phyloP scores from a whole-genome alignment of 305 asterid species.

The Lippia alba region DNA sequence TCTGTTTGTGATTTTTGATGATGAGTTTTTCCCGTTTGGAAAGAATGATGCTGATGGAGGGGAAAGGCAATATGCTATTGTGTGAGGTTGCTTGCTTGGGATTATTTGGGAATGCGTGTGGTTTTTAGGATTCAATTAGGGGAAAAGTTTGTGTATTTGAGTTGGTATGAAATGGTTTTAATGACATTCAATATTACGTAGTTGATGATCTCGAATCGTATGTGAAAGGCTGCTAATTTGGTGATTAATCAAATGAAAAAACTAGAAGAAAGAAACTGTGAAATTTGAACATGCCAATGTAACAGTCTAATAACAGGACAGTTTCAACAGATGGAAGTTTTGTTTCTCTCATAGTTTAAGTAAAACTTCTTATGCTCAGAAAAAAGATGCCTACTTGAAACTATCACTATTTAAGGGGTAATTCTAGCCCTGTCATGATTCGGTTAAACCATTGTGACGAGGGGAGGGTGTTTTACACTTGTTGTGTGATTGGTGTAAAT shows the following conservation, averaged over 20 bases:
- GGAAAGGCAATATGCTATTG: conserved; percentile 3
- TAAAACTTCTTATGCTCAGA: no score
- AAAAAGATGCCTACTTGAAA: no score
- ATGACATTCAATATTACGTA: neutral
- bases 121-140: neutral
- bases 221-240: neutral
- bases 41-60: neutral
- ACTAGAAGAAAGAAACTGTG: no score
- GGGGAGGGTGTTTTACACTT: no score
- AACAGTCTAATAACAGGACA: no score
- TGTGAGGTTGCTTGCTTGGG: conserved; percentile 8
- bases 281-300: no score
- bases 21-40: conserved; percentile 12
- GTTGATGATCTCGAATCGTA: neutral
- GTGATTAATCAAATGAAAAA: neutral
- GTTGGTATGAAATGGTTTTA: neutral
- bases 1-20: neutral
- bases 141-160: neutral
- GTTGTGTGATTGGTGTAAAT: no score
- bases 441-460: no score
- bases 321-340: no score
- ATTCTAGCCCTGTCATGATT: no score
- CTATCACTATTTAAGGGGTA: no score
- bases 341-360: no score
- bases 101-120: conserved; percentile 15